phyloP scores from a whole-genome alignment of 1,139 yeast genomes.

The Geotrichum phurueaensis region DNA sequence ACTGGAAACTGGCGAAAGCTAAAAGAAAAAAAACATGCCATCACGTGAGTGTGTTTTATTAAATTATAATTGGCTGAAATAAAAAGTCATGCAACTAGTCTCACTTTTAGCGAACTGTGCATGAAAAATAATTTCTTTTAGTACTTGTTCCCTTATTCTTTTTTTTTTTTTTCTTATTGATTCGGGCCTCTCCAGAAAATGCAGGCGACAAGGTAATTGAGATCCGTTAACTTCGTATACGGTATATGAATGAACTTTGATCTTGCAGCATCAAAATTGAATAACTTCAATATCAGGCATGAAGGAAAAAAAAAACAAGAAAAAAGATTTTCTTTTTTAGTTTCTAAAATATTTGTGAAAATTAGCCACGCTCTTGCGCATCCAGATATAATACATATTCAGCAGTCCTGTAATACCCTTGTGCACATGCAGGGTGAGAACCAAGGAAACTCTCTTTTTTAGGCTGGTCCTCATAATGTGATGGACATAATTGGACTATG shows the following conservation, averaged over 20 bases:
- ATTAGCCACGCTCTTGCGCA: not conserved
- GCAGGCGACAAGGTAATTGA: no score
- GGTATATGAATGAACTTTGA: not conserved
- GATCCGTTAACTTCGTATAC: no score
- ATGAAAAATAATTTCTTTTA: not conserved
- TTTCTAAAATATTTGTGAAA: not conserved
- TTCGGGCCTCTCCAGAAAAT: no score
- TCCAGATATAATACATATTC: not conserved
- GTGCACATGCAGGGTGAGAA: not conserved
- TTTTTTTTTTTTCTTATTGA: no score
- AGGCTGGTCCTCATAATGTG: not conserved
- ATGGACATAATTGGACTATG: no score
- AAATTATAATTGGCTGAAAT: not conserved
- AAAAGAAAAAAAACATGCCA: not conserved
- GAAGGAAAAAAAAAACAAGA: not conserved
- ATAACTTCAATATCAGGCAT: not conserved
- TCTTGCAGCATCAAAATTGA: not conserved
- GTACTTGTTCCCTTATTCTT: no score
- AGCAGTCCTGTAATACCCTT: not conserved
- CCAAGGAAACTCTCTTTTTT: not conserved
- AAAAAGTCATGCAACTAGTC: not conserved
- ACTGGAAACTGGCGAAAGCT: not conserved
- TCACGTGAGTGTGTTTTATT: not conserved
- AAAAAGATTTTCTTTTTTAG: not conserved
- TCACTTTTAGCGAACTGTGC: not conserved